phyloP scores from a whole-genome alignment of 2,329 filamentous ascomycete genomes.

The Alternaria novae-zelandiae region DNA sequence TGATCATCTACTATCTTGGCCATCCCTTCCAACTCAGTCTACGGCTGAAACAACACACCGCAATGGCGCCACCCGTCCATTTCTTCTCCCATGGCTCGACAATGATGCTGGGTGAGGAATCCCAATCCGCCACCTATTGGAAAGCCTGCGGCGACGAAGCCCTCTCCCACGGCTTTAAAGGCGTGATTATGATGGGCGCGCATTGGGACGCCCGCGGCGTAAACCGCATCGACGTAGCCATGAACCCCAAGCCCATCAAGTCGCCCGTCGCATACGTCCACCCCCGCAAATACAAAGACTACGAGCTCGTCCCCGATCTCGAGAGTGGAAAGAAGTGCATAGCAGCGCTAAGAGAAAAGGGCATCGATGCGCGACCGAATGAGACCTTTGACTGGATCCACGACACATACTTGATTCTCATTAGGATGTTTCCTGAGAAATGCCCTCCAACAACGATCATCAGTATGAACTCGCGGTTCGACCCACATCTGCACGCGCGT shows the following conservation, averaged over 20 bases:
- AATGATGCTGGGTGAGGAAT: conserved; percentile 74
- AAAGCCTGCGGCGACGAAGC: conserved; percentile 69
- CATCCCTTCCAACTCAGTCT: not conserved
- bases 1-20: not conserved
- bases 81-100: conserved; percentile 75
- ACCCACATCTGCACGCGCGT: conserved; percentile 63
- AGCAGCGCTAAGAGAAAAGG: conserved; percentile 56
- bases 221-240: conserved; percentile 64
- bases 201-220: conserved; percentile 68
- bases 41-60: not conserved
- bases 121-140: conserved; percentile 68
- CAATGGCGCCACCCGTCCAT: conserved; percentile 61
- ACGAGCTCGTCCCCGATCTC: conserved; percentile 67
- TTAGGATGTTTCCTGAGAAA: conserved; percentile 70
- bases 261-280: conserved; percentile 71
- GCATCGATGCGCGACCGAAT: conserved; percentile 63
- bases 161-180: conserved; percentile 64
- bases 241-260: conserved; percentile 66
- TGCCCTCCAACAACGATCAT: conserved; percentile 71
- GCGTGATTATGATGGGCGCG: conserved; percentile 72
- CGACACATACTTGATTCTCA: conserved; percentile 72
- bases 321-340: conserved; percentile 59
- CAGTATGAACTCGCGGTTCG: conserved; percentile 62
- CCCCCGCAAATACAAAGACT: conserved; percentile 68
- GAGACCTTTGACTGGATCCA: conserved; percentile 73